Evolutionary conservation across 305 asterid species (phyloP).

Genomic region (Fraxinus albicans): DNA sequence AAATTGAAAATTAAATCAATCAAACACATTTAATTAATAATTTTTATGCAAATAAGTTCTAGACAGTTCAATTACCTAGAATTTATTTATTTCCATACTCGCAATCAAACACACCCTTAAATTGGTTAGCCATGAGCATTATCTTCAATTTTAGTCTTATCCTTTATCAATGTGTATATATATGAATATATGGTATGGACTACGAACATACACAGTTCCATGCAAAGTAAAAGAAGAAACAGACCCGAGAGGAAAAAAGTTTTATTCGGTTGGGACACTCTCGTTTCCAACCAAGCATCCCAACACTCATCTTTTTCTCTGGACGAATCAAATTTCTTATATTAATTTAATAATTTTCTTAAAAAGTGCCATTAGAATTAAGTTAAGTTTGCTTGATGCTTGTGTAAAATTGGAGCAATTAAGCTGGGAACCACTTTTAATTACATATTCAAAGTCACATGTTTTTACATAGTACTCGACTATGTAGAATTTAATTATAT

Average conservation of each 20-base stretch:
- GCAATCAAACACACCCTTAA: too few species aligned
- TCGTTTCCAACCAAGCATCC: constrained; percentile 31
- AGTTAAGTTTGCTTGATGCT: constrained; percentile 32
- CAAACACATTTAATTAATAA: too few species aligned
- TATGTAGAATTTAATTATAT: too few species aligned
- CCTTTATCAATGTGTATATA: neutral
- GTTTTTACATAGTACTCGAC: too few species aligned
- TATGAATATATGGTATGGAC: neutral
- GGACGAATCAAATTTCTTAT: constrained; percentile 10
- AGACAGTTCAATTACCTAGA: too few species aligned
- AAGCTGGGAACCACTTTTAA: constrained; percentile 27
- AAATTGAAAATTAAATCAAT: too few species aligned
- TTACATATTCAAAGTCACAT: neutral
- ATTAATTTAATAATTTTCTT: neutral
- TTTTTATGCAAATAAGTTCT: too few species aligned
- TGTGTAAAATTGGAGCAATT: constrained; percentile 29
- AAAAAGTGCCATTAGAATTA: neutral
- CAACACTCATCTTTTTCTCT: constrained; percentile 25
- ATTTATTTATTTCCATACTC: too few species aligned
- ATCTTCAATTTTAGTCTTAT: too few species aligned
- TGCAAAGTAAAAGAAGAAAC: constrained; percentile 21
- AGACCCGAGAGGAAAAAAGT: constrained; percentile 36
- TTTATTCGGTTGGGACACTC: constrained; percentile 46
- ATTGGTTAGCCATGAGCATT: too few species aligned
- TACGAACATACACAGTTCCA: neutral